Percentiles rank a stretch among this genome's conserved stretches.
phyloP scores from a whole-genome alignment of 2,329 filamentous ascomycete species.

The Penicillium decumbens region DNA sequence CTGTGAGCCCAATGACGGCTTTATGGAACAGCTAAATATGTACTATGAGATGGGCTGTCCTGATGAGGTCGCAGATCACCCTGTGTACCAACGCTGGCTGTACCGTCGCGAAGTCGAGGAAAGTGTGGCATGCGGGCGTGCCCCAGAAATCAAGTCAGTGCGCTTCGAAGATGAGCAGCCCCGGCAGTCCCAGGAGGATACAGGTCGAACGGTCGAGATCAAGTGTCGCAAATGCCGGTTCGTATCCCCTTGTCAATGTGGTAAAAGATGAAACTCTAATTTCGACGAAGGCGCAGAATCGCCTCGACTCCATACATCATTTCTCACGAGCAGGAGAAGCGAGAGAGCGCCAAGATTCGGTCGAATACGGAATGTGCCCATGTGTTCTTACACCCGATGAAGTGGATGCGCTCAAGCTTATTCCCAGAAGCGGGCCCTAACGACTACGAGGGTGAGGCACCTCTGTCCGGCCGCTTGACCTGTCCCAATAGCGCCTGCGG shows the following conservation, averaged over 20 bases:
- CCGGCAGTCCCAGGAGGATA: constrained; percentile 16
- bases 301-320: constrained; percentile 65
- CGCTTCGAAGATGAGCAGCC: constrained; percentile 62
- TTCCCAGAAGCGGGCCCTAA: constrained; percentile 28
- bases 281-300: constrained; percentile 49
- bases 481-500: constrained; percentile 77
- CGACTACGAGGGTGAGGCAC: constrained; percentile 57
- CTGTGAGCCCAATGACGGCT: constrained; percentile 85
- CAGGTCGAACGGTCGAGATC: constrained; percentile 52
- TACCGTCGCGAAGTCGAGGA: constrained; percentile 62
- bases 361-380: constrained; percentile 62
- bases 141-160: constrained; percentile 69
- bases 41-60: constrained; percentile 87
- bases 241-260: constrained; percentile 32
- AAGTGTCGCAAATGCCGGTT: constrained; percentile 86
- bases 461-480: constrained; percentile 74
- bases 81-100: constrained; percentile 75
- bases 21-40: constrained; percentile 80
- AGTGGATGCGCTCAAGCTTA: constrained; percentile 90
- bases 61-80: constrained; percentile 61
- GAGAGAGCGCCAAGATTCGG: constrained; percentile 20
- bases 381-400: constrained; percentile 84
- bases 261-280: neutral
- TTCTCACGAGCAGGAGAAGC: constrained; percentile 50
- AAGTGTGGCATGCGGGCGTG: constrained; percentile 68